Evolutionary conservation across 139 green algal genomes (phyloP).

Genomic region (Ettlia oleoabundans): DNA sequence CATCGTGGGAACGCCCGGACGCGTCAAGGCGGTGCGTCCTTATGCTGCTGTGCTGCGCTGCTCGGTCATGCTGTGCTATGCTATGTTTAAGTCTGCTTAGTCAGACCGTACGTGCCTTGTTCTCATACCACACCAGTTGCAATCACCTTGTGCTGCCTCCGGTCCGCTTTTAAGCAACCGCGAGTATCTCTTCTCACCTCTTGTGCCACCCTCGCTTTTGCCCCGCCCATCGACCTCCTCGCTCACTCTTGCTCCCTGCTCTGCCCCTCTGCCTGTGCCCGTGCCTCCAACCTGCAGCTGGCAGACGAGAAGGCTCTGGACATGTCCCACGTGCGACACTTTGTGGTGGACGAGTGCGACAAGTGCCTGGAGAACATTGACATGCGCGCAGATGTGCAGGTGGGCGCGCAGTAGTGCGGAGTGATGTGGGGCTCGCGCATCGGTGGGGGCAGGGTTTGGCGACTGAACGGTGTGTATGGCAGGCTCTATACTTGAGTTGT

Average conservation of each 20-base stretch:
- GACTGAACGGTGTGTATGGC: too few species aligned
- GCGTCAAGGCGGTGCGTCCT: conserved; percentile 86
- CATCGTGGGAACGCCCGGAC: conserved; percentile 95
- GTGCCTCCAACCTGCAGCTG: conserved; percentile 65
- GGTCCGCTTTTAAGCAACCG: too few species aligned
- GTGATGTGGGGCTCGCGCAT: neutral
- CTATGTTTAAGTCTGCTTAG: too few species aligned
- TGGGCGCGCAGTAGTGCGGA: neutral
- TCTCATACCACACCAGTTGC: too few species aligned
- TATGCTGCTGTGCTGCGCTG: neutral
- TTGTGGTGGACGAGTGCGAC: conserved; percentile 99
- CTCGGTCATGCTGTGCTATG: too few species aligned
- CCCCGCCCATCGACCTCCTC: too few species aligned
- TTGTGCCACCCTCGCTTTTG: too few species aligned
- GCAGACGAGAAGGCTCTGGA: conserved; percentile 82
- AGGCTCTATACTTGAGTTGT: too few species aligned
- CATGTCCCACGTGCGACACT: conserved; percentile 90
- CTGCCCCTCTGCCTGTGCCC: neutral
- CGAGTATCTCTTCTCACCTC: too few species aligned
- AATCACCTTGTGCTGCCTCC: too few species aligned
- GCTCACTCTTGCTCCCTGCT: neutral
- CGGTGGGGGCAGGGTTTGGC: neutral
- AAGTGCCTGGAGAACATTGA: conserved; percentile 99
- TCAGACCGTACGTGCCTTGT: too few species aligned
- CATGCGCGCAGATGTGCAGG: conserved; percentile 94